phyloP scores from a whole-genome alignment of 2,329 filamentous ascomycete genomes.

The Pestalotiopsis sp. region DNA sequence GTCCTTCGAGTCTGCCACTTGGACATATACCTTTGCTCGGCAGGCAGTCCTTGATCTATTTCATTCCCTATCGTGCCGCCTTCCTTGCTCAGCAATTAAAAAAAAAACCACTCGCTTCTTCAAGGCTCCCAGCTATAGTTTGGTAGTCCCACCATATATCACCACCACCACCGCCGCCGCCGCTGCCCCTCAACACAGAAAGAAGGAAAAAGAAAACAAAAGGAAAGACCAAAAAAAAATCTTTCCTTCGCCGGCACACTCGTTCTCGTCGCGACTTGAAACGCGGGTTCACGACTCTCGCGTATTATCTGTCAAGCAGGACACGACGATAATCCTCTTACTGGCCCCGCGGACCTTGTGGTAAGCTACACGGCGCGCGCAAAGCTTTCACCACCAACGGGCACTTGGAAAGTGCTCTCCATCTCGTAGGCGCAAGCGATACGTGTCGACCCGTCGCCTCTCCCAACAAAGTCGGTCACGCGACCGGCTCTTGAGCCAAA shows the following conservation, averaged over 20 bases:
- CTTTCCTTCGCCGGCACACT: constrained; percentile 17
- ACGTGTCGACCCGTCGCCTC: neutral
- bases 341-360: constrained; percentile 19
- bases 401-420: neutral
- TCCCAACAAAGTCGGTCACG: constrained; percentile 28
- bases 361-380: constrained; percentile 16
- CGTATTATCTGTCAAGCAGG: constrained; percentile 17
- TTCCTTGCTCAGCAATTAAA: constrained; percentile 15
- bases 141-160: constrained; percentile 22
- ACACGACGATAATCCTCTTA: constrained; percentile 21
- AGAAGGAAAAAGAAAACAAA: neutral
- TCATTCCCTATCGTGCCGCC: constrained; percentile 21
- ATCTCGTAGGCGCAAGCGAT: neutral
- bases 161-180: constrained; percentile 13
- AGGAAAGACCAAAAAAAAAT: constrained; percentile 11
- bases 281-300: constrained; percentile 16
- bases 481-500: constrained; percentile 50
- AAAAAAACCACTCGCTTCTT: constrained; percentile 21
- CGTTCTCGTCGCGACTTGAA: constrained; percentile 19
- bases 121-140: constrained; percentile 23
- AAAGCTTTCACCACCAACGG: neutral
- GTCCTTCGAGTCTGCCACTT: constrained; percentile 22
- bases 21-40: constrained; percentile 24
- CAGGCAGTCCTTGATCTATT: constrained; percentile 22
- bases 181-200: too few relatives aligned